Evolutionary conservation across 345 rosid genomes (phyloP), one percentile per base, ranked within the genome.

Genomic region (Leavenworthia alabamica): DNA sequence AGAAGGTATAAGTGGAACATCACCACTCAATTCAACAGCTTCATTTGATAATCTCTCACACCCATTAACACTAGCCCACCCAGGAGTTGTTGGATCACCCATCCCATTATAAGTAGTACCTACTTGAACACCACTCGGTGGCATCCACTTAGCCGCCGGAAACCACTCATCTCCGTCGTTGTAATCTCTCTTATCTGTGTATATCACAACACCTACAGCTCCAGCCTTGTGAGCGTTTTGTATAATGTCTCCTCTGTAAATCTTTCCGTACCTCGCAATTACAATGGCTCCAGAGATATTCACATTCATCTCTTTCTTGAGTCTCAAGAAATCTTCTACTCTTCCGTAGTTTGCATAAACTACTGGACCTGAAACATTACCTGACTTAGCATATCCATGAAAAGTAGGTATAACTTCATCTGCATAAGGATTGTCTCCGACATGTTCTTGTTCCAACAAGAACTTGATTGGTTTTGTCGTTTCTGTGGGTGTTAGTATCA

Each of bases 71-170:
- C 95, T 87, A 1, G 97, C 70, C 97, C 95, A 90, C 44, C 93
- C 93, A 1, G 97, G 96, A 3, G 97, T 90, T 0, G 81, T 82
- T 2, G 93, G 96, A 60, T 87, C 96, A 0, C 97, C 97, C 0
- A 56, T 39, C 9, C 82, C 87, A 3, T 62, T 75, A 51, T 77
- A 83, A 36, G 83, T 83, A 7, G 93, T 29, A 22, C 93, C 97
- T 43, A 90, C 89, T 72, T 87, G 96, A 20, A 85, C 96, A 2
- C 93, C 96, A 35, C 81, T 87, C 5, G 96, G 96, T 0, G 96
- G 96, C 87, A 87, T 81, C 96, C 83, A 81, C 62, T 56, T 83
- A 3, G 66, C 77, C 6, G 70, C 79, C 0, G 91, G 96, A 73
- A 87, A 87, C 81, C 89, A 82, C 68, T 61, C 73, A 7, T 62